Conservation (phyloP, 2,329 filamentous ascomycete species). For the Trichoderma koningii region DNA sequence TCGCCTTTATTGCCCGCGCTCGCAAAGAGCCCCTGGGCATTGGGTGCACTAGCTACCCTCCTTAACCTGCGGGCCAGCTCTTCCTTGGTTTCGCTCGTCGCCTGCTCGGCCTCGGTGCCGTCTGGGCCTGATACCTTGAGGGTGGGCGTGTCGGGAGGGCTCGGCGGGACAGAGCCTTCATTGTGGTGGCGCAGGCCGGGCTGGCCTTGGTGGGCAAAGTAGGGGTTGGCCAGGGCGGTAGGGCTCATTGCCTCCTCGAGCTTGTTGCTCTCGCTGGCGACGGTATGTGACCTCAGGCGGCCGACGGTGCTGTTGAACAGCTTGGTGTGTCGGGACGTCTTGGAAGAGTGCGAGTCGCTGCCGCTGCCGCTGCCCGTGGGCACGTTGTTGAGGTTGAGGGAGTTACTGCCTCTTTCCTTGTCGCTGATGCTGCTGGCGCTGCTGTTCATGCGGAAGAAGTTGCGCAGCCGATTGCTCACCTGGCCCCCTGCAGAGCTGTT, state of each 20-base stretch:
- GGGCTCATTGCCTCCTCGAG: constrained; percentile 88
- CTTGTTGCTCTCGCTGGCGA: constrained; percentile 88
- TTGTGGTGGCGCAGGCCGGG: constrained; percentile 93
- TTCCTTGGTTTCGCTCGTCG: constrained; percentile 81
- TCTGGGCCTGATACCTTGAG: constrained; percentile 71
- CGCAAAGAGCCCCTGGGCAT: constrained; percentile 87
- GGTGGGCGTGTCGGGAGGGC: constrained; percentile 85
- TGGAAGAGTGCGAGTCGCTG: constrained; percentile 40
- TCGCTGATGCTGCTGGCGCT: constrained; percentile 44
- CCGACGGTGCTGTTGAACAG: constrained; percentile 86
- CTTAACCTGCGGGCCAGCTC: constrained; percentile 90
- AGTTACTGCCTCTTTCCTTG: constrained; percentile 62
- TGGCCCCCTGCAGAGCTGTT: constrained; percentile 55
- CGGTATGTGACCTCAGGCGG: constrained; percentile 84
- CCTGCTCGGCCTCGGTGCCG: constrained; percentile 64
- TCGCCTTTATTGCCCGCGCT: constrained; percentile 51
- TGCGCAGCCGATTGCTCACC: constrained; percentile 69
- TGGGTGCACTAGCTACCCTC: constrained; percentile 93
- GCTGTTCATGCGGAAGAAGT: constrained; percentile 70
- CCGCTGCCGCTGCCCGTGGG: constrained; percentile 24
- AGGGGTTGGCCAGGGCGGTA: constrained; percentile 92
- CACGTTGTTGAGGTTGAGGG: constrained; percentile 45
- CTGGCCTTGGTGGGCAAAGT: constrained; percentile 94
- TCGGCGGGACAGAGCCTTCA: constrained; percentile 87
- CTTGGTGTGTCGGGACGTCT: constrained; percentile 78